Base-by-base conservation (phyloP, 2,329 filamentous ascomycete species). In the Verticillium zaregamsianum region DNA sequence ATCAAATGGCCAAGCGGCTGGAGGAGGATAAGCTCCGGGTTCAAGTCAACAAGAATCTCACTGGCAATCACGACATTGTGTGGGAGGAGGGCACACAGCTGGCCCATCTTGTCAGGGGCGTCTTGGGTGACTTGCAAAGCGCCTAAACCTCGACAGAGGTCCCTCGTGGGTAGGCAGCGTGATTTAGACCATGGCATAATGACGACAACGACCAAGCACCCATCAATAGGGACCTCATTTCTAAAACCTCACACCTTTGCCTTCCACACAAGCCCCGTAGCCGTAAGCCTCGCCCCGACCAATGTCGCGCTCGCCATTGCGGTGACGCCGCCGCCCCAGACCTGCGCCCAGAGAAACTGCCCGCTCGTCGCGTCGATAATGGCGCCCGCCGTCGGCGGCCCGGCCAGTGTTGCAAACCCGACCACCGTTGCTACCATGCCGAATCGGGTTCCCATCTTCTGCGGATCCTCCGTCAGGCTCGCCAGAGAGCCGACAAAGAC, bases 1-100 rank as follows among this genome's bases (percentile, higher is more conserved):
- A 85, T 49, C 75, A 73, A 17, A 87, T 90, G 83, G 77, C 79
- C 60, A 69, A 70, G 63, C 76, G 77, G 59, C 72, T 90, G 35
- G 63, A 33, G 45, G 69, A 73, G 37, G 72, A 77, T 73, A 71
- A 73, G 73, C 63, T 81, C 57, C 60, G 65, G 12, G 63, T 70
- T 15, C 63, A 66, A 5, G 65, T 72, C 37, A 58, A 73, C 37
- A 77, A 72, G 64, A 79, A 85, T 67, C 69, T 88, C 59, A 73
- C 71, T 9, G 89, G 86, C 5, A 78, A 77, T 40, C 90, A 92
- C 72, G 84, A 91, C 72, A 81, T 83, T 65, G 77, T 89, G 3
- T 90, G 87, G 86, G 70, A 82, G 69, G 79, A 84, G 62, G 88
- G 88, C 17, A 70, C 71, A 37, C 82, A 86, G 66, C 71, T 90